These are phyloP conservation scores for Penicillium ucsense DNA, from an alignment of 495 filamentous ascomycete species.

Conservation along the genomic window DNA sequence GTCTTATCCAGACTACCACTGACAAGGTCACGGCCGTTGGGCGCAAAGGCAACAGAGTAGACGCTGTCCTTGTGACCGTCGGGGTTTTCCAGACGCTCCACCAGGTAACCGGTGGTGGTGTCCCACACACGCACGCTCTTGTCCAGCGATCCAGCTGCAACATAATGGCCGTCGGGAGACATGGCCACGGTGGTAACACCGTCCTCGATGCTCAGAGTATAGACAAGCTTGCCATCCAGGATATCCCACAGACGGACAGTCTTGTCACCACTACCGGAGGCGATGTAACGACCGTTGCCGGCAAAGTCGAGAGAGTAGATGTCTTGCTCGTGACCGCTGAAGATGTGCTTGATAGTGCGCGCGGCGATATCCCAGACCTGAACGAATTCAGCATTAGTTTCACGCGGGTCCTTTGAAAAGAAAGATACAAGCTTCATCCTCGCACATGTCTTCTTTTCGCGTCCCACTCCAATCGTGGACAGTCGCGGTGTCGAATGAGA, in stretches of 20 bases:
- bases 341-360: conserved; percentile 69
- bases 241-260: conserved; percentile 89
- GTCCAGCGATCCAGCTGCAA: conserved; percentile 79
- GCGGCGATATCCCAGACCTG: conserved; percentile 82
- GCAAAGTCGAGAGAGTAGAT: conserved; percentile 92
- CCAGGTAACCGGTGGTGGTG: conserved; percentile 64
- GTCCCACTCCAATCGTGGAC: not conserved
- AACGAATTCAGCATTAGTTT: too few relatives aligned
- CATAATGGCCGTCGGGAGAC: conserved; percentile 77
- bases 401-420: too few relatives aligned
- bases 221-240: conserved; percentile 58
- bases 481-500: not conserved
- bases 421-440: too few relatives aligned
- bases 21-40: conserved; percentile 77
- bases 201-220: conserved; percentile 78
- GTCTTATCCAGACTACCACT: conserved; percentile 88
- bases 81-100: conserved; percentile 74
- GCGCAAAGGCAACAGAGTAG: conserved; percentile 87
- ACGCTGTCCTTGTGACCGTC: conserved; percentile 89
- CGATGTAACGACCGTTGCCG: conserved; percentile 76
- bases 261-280: conserved; percentile 79
- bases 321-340: conserved; percentile 81
- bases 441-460: too few relatives aligned
- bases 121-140: conserved; percentile 92
- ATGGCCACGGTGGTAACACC: conserved; percentile 88